Percentiles rank a stretch among this genome's conserved stretches.
phyloP scores from a whole-genome alignment of 2,329 filamentous ascomycete genomes.

The Graphiopsis chlorocephala region DNA sequence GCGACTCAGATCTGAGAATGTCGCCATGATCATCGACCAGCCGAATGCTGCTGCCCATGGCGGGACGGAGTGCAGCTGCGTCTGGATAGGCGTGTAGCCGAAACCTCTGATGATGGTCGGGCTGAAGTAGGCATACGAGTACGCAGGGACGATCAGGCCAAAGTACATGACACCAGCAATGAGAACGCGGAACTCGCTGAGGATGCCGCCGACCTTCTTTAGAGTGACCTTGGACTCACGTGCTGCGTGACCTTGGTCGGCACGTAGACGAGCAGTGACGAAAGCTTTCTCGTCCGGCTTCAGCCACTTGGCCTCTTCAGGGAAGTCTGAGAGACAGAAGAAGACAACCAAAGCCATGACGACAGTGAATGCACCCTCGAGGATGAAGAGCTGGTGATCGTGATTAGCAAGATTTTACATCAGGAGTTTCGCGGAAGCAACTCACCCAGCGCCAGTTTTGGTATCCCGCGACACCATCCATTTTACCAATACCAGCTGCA shows the following conservation, averaged over 20 bases:
- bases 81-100: conserved; percentile 53
- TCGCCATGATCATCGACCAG: conserved; percentile 74
- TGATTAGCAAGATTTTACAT: background rate
- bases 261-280: conserved; percentile 45
- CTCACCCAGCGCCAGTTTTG: conserved; percentile 67
- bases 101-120: conserved; percentile 49
- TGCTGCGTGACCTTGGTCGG: conserved; percentile 49
- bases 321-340: conserved; percentile 50
- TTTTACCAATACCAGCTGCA: conserved; percentile 83
- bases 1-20: conserved; percentile 64
- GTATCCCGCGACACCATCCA: conserved; percentile 69
- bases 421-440: background rate
- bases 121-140: conserved; percentile 47
- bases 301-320: conserved; percentile 50
- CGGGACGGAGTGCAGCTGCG: conserved; percentile 54
- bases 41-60: conserved; percentile 72
- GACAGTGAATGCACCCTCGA: conserved; percentile 54
- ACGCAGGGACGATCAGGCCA: conserved; percentile 44
- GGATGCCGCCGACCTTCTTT: conserved; percentile 44
- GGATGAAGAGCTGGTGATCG: conserved; percentile 61
- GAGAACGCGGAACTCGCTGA: conserved; percentile 50
- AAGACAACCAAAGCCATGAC: conserved; percentile 43
- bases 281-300: conserved; percentile 45
- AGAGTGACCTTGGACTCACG: conserved; percentile 43
- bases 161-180: conserved; percentile 54